Base-by-base conservation (phyloP, 495 filamentous ascomycete species). In the Glarea lozoyensis region DNA sequence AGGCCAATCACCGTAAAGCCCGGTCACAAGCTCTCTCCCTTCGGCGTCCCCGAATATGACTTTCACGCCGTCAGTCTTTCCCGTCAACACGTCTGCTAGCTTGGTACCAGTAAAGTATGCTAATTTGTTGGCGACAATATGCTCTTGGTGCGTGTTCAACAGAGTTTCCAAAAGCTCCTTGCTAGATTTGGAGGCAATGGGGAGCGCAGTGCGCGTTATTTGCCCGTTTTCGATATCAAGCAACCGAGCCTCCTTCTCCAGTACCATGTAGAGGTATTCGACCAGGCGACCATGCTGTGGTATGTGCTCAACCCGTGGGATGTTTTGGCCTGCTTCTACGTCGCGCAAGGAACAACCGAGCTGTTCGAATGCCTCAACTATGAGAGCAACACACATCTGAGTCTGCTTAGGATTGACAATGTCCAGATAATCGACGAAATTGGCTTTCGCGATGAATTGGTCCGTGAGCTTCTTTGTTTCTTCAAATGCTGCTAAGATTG, bases 381-480 rank as follows among this genome's bases (percentile, higher is more conserved):
- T 48, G 45, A 70, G 72, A 1, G 56, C 50, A 2, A 60, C 25
- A 0, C 69, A 60, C 2, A 73, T 58, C 6, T 64, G 33, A 2
- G 25, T n/a, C n/a, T n/a, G n/a, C n/a, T n/a, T n/a, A n/a, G n/a
- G n/a, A n/a, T n/a, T n/a, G n/a, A n/a, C n/a, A n/a, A n/a, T n/a
- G n/a, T n/a, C n/a, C n/a, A n/a, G n/a, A n/a, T n/a, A n/a, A n/a
- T n/a, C n/a, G n/a, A n/a, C n/a, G n/a, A n/a, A n/a, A n/a, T n/a
- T n/a, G n/a, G n/a, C n/a, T n/a, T n/a, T n/a, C n/a, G n/a, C n/a
- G n/a, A n/a, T n/a, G n/a, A n/a, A n/a, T n/a, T n/a, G n/a, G n/a
- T n/a, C n/a, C n/a, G n/a, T n/a, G n/a, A n/a, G n/a, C n/a, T n/a
- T n/a, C n/a, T n/a, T n/a, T n/a, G n/a, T n/a, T n/a, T n/a, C n/a